These are phyloP conservation scores for Arthroderma sp. DNA, from an alignment of 2,329 filamentous ascomycete species.

Conservation along the genomic window DNA sequence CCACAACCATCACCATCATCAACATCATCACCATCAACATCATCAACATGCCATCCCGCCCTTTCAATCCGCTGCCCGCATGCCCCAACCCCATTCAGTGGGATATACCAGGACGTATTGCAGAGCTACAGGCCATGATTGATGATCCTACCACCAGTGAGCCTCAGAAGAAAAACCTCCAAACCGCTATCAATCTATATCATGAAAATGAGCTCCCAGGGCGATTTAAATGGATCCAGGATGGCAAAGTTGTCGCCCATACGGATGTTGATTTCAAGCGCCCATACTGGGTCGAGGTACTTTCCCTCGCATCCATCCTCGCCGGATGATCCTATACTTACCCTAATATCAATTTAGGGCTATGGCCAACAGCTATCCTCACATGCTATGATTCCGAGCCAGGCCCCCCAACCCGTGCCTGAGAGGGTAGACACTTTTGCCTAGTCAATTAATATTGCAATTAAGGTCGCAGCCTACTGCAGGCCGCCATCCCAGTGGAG, in stretches of 20 bases:
- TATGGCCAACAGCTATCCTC: conserved; percentile 7
- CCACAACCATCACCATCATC: too few species aligned
- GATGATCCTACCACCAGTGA: conserved; percentile 6
- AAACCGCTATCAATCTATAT: conserved; percentile 7
- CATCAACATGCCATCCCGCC: not conserved
- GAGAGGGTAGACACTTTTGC: too few species aligned
- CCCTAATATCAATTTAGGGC: conserved; percentile 5
- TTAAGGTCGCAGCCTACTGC: too few species aligned
- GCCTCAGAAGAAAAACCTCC: conserved; percentile 8
- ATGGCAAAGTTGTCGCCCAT: conserved; percentile 7
- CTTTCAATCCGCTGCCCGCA: conserved; percentile 6
- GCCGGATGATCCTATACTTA: not conserved
- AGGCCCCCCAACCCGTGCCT: too few species aligned
- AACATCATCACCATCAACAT: too few species aligned
- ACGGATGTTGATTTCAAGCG: conserved; percentile 6
- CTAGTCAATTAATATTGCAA: too few species aligned
- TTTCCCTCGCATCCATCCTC: not conserved
- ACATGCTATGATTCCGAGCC: not conserved
- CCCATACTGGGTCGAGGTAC: conserved; percentile 7
- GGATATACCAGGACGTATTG: conserved; percentile 7
- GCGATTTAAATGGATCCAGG: conserved; percentile 5
- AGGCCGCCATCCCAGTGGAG: too few species aligned
- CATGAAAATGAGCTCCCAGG: conserved; percentile 7
- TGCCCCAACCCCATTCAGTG: conserved; percentile 8
- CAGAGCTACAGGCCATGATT: conserved; percentile 8